A percentile compares a stretch with the other conserved stretches of the same genome.
Evolutionary conservation across 805 yeast genomes (phyloP).

Genomic region (Candida germanica): DNA sequence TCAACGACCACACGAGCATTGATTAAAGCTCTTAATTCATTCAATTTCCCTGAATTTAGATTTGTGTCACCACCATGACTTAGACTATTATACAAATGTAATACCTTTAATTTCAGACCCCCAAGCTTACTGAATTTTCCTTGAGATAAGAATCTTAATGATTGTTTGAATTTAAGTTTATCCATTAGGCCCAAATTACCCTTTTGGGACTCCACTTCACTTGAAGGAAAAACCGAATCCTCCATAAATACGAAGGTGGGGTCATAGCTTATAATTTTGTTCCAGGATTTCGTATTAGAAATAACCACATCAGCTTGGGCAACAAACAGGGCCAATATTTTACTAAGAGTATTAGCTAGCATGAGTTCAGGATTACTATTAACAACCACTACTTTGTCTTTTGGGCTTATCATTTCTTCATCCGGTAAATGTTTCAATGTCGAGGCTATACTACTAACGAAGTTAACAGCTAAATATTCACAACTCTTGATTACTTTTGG

Average conservation of each 20-base stretch:
- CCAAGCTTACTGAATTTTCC: constrained; percentile 41
- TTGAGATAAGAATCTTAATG: constrained; percentile 43
- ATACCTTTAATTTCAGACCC: constrained; percentile 26
- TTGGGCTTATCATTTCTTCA: constrained; percentile 7
- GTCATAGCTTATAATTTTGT: constrained; percentile 11
- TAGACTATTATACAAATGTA: constrained; percentile 37
- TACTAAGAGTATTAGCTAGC: constrained; percentile 30
- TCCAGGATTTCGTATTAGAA: constrained; percentile 11
- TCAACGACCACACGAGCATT: constrained; percentile 55
- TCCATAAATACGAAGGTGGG: constrained; percentile 31
- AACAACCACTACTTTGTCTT: constrained; percentile 22
- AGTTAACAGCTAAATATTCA: constrained; percentile 48
- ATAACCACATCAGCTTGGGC: constrained; percentile 25
- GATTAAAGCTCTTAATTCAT: constrained; percentile 41
- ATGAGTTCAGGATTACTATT: constrained; percentile 20
- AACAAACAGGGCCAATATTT: constrained; percentile 39
- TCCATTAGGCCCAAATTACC: constrained; percentile 10
- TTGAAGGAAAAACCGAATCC: background rate
- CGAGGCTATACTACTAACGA: constrained; percentile 54
- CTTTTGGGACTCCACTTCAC: background rate
- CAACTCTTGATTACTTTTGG: constrained; percentile 13
- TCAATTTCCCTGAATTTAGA: constrained; percentile 24
- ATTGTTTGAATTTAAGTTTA: constrained; percentile 27
- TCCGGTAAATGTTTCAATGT: constrained; percentile 45
- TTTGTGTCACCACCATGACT: constrained; percentile 9